These are phyloP conservation scores for Stephania japonica DNA, from an alignment of 164 flowering plant genomes.

Conservation along the genomic window DNA sequence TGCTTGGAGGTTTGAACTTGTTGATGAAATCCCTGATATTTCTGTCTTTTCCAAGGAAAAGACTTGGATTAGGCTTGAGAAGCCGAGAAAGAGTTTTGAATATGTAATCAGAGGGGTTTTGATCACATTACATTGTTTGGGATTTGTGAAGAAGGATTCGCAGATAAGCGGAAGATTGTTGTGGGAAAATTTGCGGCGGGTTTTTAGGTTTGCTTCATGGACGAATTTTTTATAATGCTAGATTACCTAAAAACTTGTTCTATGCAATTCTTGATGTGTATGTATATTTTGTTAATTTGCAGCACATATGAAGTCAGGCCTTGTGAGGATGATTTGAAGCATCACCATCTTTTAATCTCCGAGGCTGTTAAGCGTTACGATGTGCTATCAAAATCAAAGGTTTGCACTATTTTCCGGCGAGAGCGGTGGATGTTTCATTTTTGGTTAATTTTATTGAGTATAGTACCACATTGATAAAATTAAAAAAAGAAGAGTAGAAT, in stretches of 20 bases:
- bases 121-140: constrained; percentile 52
- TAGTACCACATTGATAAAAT: no score
- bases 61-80: constrained; percentile 59
- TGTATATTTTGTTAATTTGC: constrained; percentile 14
- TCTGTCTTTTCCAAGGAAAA: constrained; percentile 53
- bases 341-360: constrained; percentile 33
- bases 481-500: no score
- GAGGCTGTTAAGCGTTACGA: constrained; percentile 34
- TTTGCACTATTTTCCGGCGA: constrained; percentile 2
- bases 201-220: constrained; percentile 40
- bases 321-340: constrained; percentile 40
- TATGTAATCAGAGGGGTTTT: constrained; percentile 42
- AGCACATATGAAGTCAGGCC: constrained; percentile 39
- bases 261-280: background rate
- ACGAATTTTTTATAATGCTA: no score
- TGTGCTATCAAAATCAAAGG: constrained; percentile 38
- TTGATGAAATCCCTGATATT: constrained; percentile 40
- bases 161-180: constrained; percentile 36
- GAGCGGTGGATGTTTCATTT: no score
- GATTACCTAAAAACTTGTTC: no score
- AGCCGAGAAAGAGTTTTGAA: constrained; percentile 64
- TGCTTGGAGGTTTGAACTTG: constrained; percentile 70
- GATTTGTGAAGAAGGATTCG: constrained; percentile 41
- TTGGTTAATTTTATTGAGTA: no score
- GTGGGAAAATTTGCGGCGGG: constrained; percentile 56